Evolutionary conservation across 106 monocot species (phyloP).

Genomic region (Gastrodia elata): DNA sequence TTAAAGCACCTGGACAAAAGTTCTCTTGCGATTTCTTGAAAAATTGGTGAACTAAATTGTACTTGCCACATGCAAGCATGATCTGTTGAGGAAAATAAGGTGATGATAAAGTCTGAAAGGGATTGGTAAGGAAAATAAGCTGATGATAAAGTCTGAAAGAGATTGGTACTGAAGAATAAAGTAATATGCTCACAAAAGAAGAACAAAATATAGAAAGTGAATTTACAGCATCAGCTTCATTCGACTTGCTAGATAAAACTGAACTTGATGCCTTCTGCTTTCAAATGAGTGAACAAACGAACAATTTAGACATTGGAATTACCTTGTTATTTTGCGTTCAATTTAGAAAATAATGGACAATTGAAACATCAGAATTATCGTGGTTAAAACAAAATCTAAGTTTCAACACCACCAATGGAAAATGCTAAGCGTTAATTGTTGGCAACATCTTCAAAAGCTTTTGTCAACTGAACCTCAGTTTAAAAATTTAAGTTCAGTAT

Average conservation of each 20-base stretch:
- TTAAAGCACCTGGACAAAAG: slow-evolving; percentile 68
- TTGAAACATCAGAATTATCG: background rate
- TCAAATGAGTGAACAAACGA: background rate
- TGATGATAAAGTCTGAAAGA: too few species aligned
- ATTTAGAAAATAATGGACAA: too few species aligned
- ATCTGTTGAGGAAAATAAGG: slow-evolving; percentile 31
- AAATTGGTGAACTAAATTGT: slow-evolving; percentile 88
- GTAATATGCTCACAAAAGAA: background rate
- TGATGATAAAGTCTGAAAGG: too few species aligned
- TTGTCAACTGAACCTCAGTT: background rate
- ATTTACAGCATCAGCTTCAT: background rate
- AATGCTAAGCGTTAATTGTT: background rate
- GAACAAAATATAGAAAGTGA: background rate
- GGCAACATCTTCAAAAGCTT: background rate
- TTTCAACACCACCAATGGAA: background rate
- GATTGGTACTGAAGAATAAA: background rate
- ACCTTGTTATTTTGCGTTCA: too few species aligned
- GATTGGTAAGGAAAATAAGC: too few species aligned
- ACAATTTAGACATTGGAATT: background rate
- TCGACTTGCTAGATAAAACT: slow-evolving; percentile 1
- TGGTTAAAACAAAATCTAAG: background rate
- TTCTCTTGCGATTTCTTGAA: slow-evolving; percentile 63
- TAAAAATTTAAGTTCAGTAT: background rate
- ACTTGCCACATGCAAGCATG: slow-evolving; percentile 88
- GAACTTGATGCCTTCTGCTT: background rate